These are phyloP conservation scores for Akanthomyces lecanii DNA, from an alignment of 2,329 filamentous ascomycete genomes.

Conservation along the genomic window DNA sequence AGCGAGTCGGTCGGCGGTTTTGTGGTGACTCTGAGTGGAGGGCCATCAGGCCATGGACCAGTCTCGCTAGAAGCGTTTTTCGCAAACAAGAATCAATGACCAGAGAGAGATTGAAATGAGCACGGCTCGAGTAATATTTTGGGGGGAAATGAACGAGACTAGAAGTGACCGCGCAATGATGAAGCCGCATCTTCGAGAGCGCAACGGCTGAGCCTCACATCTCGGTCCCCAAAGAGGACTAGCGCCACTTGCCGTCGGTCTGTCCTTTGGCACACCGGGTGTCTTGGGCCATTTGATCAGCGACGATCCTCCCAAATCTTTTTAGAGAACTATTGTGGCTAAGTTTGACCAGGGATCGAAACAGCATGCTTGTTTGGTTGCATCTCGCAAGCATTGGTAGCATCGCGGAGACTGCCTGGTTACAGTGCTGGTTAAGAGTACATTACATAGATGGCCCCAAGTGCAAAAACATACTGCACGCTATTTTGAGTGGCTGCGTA, in stretches of 20 bases:
- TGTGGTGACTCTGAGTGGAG: neutral
- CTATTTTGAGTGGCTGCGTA: no score
- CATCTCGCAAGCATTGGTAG: neutral
- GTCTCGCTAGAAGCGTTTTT: neutral
- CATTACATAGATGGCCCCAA: no score
- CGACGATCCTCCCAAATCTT: neutral
- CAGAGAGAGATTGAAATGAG: neutral
- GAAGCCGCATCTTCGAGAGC: neutral
- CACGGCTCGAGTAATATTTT: neutral
- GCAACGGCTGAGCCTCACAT: conserved; percentile 10
- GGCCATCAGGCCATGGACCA: conserved; percentile 4
- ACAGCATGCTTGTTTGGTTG: neutral
- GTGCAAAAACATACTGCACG: no score
- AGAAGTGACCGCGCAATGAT: neutral
- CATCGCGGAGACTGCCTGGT: no score
- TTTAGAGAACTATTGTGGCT: neutral
- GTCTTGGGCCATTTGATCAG: neutral
- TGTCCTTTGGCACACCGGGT: conserved; percentile 19
- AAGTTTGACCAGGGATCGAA: neutral
- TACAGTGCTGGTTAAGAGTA: no score
- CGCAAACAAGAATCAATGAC: neutral
- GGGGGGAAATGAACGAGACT: neutral
- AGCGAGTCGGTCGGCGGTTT: neutral
- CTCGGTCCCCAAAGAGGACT: conserved; percentile 35
- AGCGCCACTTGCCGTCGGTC: conserved; percentile 22